Base-by-base conservation (phyloP, 805 yeast genomes). In the Pichia membranifaciens region DNA sequence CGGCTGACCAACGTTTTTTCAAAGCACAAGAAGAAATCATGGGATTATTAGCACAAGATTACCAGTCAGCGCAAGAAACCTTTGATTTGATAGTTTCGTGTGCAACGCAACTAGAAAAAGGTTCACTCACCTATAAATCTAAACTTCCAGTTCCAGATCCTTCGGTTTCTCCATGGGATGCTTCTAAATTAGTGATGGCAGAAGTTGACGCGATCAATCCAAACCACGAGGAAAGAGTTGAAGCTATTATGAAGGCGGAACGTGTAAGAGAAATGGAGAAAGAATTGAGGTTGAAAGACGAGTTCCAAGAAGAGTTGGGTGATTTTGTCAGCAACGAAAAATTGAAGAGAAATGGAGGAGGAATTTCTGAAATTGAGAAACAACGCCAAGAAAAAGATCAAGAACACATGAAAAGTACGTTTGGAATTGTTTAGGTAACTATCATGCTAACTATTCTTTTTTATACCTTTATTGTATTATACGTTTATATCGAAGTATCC, bases 1-100 rank as follows among this genome's bases (percentile, higher is more conserved):
- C 96, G 54, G 96, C 88, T 58, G 97, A 90, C 59, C 98, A 93
- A 63, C 95, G 91, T 54, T 88, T 88, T 62, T 80, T 90, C 67
- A 86, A 86, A 47, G 74, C 88, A 17, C 97, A 91, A 64, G 96
- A 88, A 57, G 96, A 87, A 51, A 75, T 95, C 46, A 78, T 87
- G 1, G 73, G 72, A 28, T 95, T 91, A 59, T 67, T 93, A 52
- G 78, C 75, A 37, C 93, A 87, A 52, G 99, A 93, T 65, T 66
- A 93, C 29, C 76, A 74, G 21, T 84, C 81, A 56, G 93, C 95
- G 1, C 72, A 73, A 40, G 96, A 89, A 58, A 91, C 97, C 0
- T 87, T 82, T 58, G 78, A 76, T 36, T 70, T 93, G 35, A 90
- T 93, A 2, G 87, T 86, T 49, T 78, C 84, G 58, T 87, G 95